Evolutionary conservation across 352 stramenopile species (phyloP).

Genomic region (Pythium angustatum): DNA sequence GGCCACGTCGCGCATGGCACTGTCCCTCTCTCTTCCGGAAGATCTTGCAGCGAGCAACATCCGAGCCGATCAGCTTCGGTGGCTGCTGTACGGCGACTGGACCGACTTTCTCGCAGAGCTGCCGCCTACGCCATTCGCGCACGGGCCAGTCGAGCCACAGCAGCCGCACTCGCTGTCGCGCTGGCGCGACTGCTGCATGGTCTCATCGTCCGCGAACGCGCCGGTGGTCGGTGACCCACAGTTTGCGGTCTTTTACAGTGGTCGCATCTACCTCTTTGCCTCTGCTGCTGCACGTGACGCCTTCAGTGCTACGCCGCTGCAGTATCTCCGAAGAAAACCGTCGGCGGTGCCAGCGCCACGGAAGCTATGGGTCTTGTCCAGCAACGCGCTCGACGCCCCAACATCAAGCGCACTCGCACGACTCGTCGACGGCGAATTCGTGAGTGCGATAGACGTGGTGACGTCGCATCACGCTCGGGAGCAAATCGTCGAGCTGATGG

Average conservation of each 20-base stretch:
- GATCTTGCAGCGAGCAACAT: conserved; percentile 30
- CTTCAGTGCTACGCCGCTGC: conserved; percentile 49
- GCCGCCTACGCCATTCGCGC: conserved; percentile 22
- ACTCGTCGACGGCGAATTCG: conserved; percentile 22
- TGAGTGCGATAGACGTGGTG: conserved; percentile 38
- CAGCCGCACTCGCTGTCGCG: conserved; percentile 37
- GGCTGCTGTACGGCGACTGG: conserved; percentile 68
- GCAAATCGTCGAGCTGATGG: conserved; percentile 42
- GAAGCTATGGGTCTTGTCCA: conserved; percentile 49
- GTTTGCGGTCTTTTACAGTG: conserved; percentile 45
- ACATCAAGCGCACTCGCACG: conserved; percentile 13
- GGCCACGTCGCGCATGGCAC: conserved; percentile 38
- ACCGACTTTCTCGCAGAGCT: conserved; percentile 25
- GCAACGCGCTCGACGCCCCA: neutral
- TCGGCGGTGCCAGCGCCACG: conserved; percentile 10
- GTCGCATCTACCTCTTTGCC: conserved; percentile 56
- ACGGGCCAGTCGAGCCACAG: conserved; percentile 13
- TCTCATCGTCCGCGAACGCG: conserved; percentile 17
- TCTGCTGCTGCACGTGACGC: conserved; percentile 32
- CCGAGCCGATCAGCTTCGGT: conserved; percentile 56
- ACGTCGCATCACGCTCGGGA: conserved; percentile 32
- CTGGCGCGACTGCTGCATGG: conserved; percentile 69
- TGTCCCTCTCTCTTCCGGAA: conserved; percentile 40
- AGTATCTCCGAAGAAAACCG: conserved; percentile 45
- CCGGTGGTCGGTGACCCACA: conserved; percentile 41